These are phyloP conservation scores for Colletotrichum tofieldiae DNA, from an alignment of 2,329 filamentous ascomycete genomes.

Conservation along the genomic window DNA sequence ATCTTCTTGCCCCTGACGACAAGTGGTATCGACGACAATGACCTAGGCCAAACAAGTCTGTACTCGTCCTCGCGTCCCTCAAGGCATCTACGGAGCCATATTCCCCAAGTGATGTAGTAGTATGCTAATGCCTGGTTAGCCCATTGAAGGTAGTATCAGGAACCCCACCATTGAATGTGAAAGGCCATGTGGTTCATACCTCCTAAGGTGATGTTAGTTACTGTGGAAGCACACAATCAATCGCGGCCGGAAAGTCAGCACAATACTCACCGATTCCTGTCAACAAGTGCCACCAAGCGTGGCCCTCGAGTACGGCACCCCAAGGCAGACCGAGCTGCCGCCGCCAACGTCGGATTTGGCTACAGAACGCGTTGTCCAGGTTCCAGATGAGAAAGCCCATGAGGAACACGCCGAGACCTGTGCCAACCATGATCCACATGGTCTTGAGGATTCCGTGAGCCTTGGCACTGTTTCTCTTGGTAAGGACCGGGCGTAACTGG, in stretches of 20 bases:
- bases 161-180: neutral
- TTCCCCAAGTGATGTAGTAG: slow-evolving; percentile 87
- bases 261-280: slow-evolving; percentile 75
- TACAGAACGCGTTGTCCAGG: slow-evolving; percentile 84
- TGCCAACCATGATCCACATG: slow-evolving; percentile 84
- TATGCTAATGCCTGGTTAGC: slow-evolving; percentile 68
- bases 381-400: slow-evolving; percentile 85
- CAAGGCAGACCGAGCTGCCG: slow-evolving; percentile 82
- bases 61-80: slow-evolving; percentile 82
- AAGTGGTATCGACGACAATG: slow-evolving; percentile 68
- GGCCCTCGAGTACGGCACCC: slow-evolving; percentile 78
- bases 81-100: slow-evolving; percentile 84
- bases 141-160: neutral
- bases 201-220: slow-evolving; percentile 46
- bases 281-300: slow-evolving; percentile 81
- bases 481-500: slow-evolving; percentile 62
- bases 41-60: slow-evolving; percentile 77
- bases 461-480: slow-evolving; percentile 64
- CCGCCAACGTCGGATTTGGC: slow-evolving; percentile 75
- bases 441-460: slow-evolving; percentile 65
- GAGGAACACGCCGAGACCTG: slow-evolving; percentile 75
- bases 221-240: slow-evolving; percentile 43
- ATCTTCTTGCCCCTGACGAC: slow-evolving; percentile 57
- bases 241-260: neutral
- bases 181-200: slow-evolving; percentile 43